Base-by-base conservation (phyloP, 495 filamentous ascomycete genomes). In the Parmelia sp. region DNA sequence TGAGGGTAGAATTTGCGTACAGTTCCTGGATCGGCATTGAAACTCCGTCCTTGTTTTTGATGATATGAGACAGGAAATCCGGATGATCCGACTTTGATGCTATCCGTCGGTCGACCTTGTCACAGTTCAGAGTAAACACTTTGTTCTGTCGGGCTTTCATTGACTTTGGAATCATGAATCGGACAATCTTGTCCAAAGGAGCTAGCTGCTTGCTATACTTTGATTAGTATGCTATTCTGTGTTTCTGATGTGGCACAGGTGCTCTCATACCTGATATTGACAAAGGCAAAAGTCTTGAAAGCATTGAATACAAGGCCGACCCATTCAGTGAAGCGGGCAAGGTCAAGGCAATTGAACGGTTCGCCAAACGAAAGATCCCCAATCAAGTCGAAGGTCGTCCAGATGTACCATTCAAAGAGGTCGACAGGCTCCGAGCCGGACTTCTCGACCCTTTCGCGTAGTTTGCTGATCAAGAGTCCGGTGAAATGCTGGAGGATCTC, bases 301-400 rank as follows among this genome's bases (percentile, higher is more conserved):
- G 64, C 64, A 14, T 66, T 56, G 33, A 65, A 65, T 6, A 65
- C 47, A 12, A 45, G 37, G 17, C n/a, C 45, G 33, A 62, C 60
- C 60, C 60, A 53, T 40, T 62, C 60, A 73, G 71, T 86, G 76
- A 59, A 79, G 80, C 2, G 75, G 66, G 19, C 73, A 71, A 11
- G 70, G 19, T 81, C 67, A 23, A 87, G 69, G 44, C 80, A 83
- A 6, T 76, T 75, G 60, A 87, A 86, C 17, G 76, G 73, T 65
- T 85, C 77, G 1, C 83, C 83, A 74, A 86, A 85, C 11, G 78
- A 77, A 36, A 87, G 72, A 65, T 86, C 83, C 9, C 65, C 82
- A 56, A 86, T 81, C 57, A 87, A 78, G 63, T 88, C 83, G 66
- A 87, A 87, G 0, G 84, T 83, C 4, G 74, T 74, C 27, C 75